Conservation (phyloP, 257 asterid genomes). For the Thymus quinquecostatus region DNA sequence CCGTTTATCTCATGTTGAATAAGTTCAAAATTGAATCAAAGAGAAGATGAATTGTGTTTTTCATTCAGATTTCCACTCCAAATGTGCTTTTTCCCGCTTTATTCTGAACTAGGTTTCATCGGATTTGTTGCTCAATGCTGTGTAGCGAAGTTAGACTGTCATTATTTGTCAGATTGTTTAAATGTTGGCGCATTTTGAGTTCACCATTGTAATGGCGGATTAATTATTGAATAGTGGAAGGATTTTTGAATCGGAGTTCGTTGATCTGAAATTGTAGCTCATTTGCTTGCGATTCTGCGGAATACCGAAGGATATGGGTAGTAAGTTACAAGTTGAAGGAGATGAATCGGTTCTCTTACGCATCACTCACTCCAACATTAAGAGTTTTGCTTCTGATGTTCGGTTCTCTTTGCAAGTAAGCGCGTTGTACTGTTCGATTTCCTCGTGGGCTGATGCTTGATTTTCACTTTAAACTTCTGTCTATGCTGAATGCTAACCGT, state of each 20-base stretch:
- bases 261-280: neutral
- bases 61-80: neutral
- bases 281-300: conserved; percentile 5
- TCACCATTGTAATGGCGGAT: neutral
- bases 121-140: neutral
- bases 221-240: neutral
- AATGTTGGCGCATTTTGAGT: neutral
- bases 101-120: neutral
- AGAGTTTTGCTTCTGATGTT: conserved; percentile 73
- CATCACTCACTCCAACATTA: conserved; percentile 84
- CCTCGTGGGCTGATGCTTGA: neutral
- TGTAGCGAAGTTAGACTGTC: conserved; percentile 1
- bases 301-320: conserved; percentile 48
- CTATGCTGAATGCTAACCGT: neutral
- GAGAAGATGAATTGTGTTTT: neutral
- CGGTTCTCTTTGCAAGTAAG: conserved; percentile 76
- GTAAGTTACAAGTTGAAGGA: conserved; percentile 61
- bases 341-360: conserved; percentile 78
- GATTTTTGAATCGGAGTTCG: neutral
- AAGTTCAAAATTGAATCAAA: neutral
- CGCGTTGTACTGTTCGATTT: neutral
- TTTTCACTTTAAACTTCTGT: neutral
- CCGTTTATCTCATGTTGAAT: neutral
- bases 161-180: neutral
- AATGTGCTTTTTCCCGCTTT: neutral